phyloP scores from a whole-genome alignment of 2,329 filamentous ascomycete species.

The Podosphaera leucotricha region DNA sequence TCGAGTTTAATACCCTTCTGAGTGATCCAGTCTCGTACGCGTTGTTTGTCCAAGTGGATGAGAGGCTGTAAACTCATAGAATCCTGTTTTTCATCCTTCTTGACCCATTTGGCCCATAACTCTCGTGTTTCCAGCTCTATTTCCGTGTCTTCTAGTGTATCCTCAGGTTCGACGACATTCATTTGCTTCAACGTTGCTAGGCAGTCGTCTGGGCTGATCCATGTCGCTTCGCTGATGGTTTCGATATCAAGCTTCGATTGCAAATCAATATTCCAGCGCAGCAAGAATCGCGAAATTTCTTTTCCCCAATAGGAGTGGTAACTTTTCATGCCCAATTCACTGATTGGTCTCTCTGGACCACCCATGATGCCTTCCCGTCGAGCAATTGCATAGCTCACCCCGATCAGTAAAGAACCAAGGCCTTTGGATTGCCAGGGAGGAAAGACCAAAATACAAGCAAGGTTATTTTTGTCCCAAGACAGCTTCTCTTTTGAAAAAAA shows the following conservation, averaged over 20 bases:
- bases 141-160: conserved; percentile 3
- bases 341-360: conserved; percentile 83
- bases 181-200: conserved; percentile 57
- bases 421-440: conserved; percentile 88
- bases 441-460: conserved; percentile 89
- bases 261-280: conserved; percentile 15
- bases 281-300: conserved; percentile 51
- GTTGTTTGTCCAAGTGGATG: conserved; percentile 25
- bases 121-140: conserved; percentile 16
- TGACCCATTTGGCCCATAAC: conserved; percentile 11
- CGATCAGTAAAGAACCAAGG: conserved; percentile 73
- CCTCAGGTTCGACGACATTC: conserved; percentile 36
- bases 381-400: conserved; percentile 78
- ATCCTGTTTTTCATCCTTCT: conserved; percentile 19
- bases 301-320: conserved; percentile 74
- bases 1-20: conserved; percentile 46
- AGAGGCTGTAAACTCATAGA: conserved; percentile 13
- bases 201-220: conserved; percentile 69
- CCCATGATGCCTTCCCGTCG: conserved; percentile 62
- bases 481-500: conserved; percentile 99
- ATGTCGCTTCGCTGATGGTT: conserved; percentile 53
- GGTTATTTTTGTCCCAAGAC: conserved; percentile 95
- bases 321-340: conserved; percentile 57
- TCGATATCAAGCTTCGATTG: conserved; percentile 34
- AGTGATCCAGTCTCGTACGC: conserved; percentile 42